Evolutionary conservation across 805 yeast species (phyloP), one percentile per base, ranked within the genome.

Genomic region (Saturnispora gosingensis): DNA sequence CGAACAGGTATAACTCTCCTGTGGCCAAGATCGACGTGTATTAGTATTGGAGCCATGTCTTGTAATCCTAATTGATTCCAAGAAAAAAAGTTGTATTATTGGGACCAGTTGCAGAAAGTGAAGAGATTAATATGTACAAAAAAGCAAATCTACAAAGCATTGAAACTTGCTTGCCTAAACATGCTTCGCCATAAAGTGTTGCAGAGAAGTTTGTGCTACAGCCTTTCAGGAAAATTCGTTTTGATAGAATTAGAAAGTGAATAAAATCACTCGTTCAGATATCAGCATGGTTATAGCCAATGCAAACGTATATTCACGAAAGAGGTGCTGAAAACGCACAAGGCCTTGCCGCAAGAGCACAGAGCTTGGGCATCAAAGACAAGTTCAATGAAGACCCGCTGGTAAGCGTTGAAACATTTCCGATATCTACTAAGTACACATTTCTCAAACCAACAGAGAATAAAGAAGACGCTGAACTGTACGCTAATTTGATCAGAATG

Each of bases 1-100:
- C 67, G 51, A 5, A 62, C 53, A 1, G 67, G 60, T 22, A 51
- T 8, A 20, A 42, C n/a, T 25, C 38, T 18, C 8, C 18, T n/a
- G 27, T 30, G 15, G 13, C 36, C 40, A 28, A 46, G 28, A 18
- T 51, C 47, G 8, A 45, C n/a, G 20, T 51, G 43, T 22, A 36
- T n/a, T 25, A 47, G 18, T 5, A 28, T 34, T 13, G 51, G 51
- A 15, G 47, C 30, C 51, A 49, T 49, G 15, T 24, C 27, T 18
- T 10, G 9, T n/a, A 34, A n/a, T 16, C 10, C 18, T 35, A 35
- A 10, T 15, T n/a, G 10, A 35, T 13, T 18, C 25, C 1, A 20
- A 15, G 16, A 38, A 38, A 18, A 38, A 9, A 10, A 7, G 24
- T 10, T 16, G 42, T 15, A 35, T 15, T 25, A 25, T 25, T 5